These are phyloP conservation scores for Metschnikowia proteae DNA, from an alignment of 805 yeast genomes.

Conservation along the genomic window DNA sequence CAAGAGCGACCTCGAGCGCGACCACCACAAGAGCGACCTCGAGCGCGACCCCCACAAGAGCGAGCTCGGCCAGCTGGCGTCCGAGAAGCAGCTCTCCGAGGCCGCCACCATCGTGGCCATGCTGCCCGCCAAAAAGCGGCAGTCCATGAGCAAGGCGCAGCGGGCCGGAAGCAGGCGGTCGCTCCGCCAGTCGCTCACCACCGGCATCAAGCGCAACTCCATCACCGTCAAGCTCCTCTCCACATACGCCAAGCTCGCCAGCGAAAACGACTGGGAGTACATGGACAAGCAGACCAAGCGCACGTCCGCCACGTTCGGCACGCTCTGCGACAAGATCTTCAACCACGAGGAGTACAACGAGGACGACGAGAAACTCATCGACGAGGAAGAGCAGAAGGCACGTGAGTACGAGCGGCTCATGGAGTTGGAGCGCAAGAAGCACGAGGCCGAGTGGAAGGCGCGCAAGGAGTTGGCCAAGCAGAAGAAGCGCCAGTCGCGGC, in stretches of 20 bases:
- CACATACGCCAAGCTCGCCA: slow-evolving; percentile 67
- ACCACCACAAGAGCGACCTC: slow-evolving; percentile 9
- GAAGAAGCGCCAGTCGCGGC: slow-evolving; percentile 40
- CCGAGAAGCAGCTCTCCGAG: not conserved
- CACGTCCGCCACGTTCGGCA: slow-evolving; percentile 74
- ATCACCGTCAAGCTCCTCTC: slow-evolving; percentile 67
- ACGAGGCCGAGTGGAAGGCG: slow-evolving; percentile 51
- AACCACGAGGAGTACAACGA: slow-evolving; percentile 56
- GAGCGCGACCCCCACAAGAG: slow-evolving; percentile 7
- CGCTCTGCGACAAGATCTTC: slow-evolving; percentile 71
- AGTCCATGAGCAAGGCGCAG: slow-evolving; percentile 21
- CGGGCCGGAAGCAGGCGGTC: slow-evolving; percentile 35
- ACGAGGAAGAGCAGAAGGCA: slow-evolving; percentile 42
- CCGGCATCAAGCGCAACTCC: slow-evolving; percentile 60
- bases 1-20: slow-evolving; percentile 6
- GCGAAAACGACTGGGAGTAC: slow-evolving; percentile 62
- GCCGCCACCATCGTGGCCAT: slow-evolving; percentile 7
- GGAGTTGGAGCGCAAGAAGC: slow-evolving; percentile 45
- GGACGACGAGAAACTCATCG: slow-evolving; percentile 46
- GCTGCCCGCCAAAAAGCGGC: slow-evolving; percentile 19
- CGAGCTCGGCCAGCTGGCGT: no score
- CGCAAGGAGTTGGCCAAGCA: slow-evolving; percentile 45
- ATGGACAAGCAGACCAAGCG: slow-evolving; percentile 71
- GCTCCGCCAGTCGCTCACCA: slow-evolving; percentile 36
- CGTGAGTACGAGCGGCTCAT: slow-evolving; percentile 44